Evolutionary conservation across 192 early-diverging fungal species (phyloP).

Genomic region (Piromyces finnis): DNA sequence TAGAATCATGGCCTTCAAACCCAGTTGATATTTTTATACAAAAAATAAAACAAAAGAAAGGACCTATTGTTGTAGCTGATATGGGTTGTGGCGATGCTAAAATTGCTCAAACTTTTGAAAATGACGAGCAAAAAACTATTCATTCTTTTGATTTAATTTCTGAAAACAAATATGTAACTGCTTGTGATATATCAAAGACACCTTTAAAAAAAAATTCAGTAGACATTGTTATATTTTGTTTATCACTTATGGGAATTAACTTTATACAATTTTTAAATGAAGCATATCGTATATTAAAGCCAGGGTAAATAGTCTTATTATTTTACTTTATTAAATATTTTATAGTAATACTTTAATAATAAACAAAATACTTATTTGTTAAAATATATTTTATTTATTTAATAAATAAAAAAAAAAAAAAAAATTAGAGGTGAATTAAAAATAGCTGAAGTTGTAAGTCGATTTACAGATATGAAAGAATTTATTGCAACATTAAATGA

Average conservation of each 20-base stretch:
- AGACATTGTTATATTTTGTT: slow-evolving; percentile 77
- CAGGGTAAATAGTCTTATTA: slow-evolving; percentile 21
- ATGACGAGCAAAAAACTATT: slow-evolving; percentile 15
- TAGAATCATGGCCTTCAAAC: slow-evolving; percentile 81
- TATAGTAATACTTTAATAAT: too few relatives aligned
- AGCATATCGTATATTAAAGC: slow-evolving; percentile 67
- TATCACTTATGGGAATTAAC: slow-evolving; percentile 95
- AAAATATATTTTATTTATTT: too few relatives aligned
- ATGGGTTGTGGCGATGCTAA: slow-evolving; percentile 93
- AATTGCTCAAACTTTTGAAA: slow-evolving; percentile 48
- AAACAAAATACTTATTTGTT: too few relatives aligned
- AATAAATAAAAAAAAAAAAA: too few relatives aligned
- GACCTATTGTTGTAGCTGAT: slow-evolving; percentile 60
- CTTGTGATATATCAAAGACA: slow-evolving; percentile 82
- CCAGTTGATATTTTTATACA: slow-evolving; percentile 72
- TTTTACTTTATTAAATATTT: too few relatives aligned
- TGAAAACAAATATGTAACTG: slow-evolving; percentile 56
- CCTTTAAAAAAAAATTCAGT: slow-evolving; percentile 45
- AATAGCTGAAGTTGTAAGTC: slow-evolving; percentile 86
- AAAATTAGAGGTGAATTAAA: slow-evolving; percentile 57
- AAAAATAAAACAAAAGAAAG: background rate
- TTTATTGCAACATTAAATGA: slow-evolving; percentile 53
- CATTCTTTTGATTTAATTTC: slow-evolving; percentile 81
- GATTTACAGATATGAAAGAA: slow-evolving; percentile 58
- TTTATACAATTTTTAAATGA: slow-evolving; percentile 80